A percentile compares a stretch with the other conserved stretches of the same genome.
These are phyloP conservation scores for Escallonia rubra DNA, from an alignment of 129 eudicot genomes.

Conservation along the genomic window DNA sequence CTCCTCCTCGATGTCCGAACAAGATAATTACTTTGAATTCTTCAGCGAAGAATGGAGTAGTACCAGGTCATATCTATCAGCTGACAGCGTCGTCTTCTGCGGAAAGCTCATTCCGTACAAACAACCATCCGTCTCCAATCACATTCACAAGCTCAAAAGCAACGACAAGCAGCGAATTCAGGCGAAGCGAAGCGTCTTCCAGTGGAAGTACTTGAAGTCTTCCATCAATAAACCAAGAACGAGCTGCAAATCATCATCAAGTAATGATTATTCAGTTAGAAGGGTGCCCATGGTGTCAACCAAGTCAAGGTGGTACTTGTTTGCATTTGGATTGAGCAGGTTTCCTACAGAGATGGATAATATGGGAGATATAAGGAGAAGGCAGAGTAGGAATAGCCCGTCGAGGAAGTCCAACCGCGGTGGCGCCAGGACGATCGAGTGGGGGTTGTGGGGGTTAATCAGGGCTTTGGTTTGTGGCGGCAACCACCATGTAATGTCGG, in stretches of 20 bases:
- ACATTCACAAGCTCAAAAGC: neutral
- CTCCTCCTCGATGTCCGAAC: constrained; percentile 13
- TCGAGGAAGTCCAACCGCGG: constrained; percentile 1
- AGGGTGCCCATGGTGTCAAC: constrained; percentile 17
- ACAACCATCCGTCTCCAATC: neutral
- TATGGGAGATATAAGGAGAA: constrained; percentile 44
- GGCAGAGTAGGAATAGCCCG: constrained; percentile 28
- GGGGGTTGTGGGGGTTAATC: constrained; percentile 36
- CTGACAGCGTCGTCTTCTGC: neutral
- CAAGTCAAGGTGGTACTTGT: constrained; percentile 48
- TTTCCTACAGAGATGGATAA: constrained; percentile 29
- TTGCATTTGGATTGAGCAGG: constrained; percentile 39
- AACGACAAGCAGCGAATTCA: neutral
- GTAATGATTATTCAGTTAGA: neutral
- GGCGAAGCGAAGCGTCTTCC: neutral
- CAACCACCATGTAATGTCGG: constrained; percentile 12
- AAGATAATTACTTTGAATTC: constrained; percentile 53
- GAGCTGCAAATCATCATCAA: too few species aligned
- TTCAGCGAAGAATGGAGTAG: constrained; percentile 40
- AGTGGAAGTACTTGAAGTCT: too few species aligned
- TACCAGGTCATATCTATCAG: neutral
- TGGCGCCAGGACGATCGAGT: too few species aligned
- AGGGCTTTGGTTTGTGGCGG: constrained; percentile 49
- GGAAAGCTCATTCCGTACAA: neutral
- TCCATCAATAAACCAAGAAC: too few species aligned